Base-by-base conservation (phyloP, 2,329 filamentous ascomycete genomes). In the Madurella fahalii region DNA sequence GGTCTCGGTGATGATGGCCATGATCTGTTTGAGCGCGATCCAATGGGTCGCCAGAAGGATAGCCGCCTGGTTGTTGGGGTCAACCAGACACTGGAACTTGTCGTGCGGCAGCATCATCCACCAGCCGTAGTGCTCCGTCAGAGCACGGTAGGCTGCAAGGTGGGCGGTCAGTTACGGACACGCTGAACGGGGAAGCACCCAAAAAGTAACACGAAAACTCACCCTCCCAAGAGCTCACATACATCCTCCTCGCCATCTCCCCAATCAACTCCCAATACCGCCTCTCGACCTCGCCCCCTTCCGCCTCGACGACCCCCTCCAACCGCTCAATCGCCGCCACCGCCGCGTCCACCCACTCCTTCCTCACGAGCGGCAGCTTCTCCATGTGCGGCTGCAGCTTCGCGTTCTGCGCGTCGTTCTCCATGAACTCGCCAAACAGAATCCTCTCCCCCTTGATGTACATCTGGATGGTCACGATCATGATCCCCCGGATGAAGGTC, bases 401-500 rank as follows among this genome's bases (percentile, higher is more conserved):
- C 3, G 68, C 66, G 20, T 74, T 66, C 54, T 76, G 69, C 2
- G 75, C 68, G 12, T 73, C 68, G 11, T 71, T 71, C 15, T 74
- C 57, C 13, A 80, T 62, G 56, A 78, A 75, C 4, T 37, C 34
- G 44, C 70, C 71, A 57, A 82, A 83, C 47, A 83, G 68, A 52
- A 80, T 74, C 17, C 72, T 72, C 41, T 77, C 73, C 18, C 75
- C 73, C 50, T 75, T 73, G 55, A 71, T 69, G 65, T 73, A 73
- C 74, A 84, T 79, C 61, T 82, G 80, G 57, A 77, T 72, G 11
- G 73, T 75, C 3, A 84, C 73, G 44, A 83, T 73, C 57, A 80
- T 66, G 59, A 84, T 77, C 15, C 81, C 81, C 30, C 81, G 74
- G 56, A 81, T 77, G 60, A 84, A 83, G 0, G 77, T 81, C 76